phyloP scores from a whole-genome alignment of 202 grass and related monocot species.

The Musa balbisiana region DNA sequence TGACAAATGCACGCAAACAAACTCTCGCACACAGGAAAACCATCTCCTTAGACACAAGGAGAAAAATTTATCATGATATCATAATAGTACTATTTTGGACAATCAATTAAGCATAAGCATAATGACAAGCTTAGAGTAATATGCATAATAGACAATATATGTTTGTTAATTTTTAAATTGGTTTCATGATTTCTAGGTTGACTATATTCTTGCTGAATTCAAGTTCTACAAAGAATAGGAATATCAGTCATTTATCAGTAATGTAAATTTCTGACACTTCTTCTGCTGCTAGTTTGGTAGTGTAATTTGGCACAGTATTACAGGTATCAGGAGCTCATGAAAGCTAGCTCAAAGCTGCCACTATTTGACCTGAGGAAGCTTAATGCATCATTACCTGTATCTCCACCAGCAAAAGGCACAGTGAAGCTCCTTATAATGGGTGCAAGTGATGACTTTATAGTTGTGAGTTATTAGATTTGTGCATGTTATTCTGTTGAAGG shows the following conservation, averaged over 20 bases:
- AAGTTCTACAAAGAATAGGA: too few relatives aligned
- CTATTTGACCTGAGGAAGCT: constrained; percentile 74
- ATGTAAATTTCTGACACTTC: background rate
- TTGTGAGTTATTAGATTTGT: constrained; percentile 53
- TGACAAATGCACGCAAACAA: too few relatives aligned
- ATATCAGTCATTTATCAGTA: background rate
- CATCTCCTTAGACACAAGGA: too few relatives aligned
- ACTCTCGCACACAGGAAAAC: too few relatives aligned
- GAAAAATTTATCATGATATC: too few relatives aligned
- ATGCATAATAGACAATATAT: too few relatives aligned
- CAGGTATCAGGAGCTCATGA: constrained; percentile 88
- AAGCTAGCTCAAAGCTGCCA: constrained; percentile 62
- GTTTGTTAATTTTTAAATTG: too few relatives aligned
- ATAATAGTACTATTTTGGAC: too few relatives aligned
- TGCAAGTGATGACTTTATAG: constrained; percentile 77
- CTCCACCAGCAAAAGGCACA: constrained; percentile 37
- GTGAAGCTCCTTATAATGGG: constrained; percentile 61
- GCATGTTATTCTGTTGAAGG: background rate
- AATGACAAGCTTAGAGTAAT: too few relatives aligned
- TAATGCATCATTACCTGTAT: constrained; percentile 68
- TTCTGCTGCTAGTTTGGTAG: background rate
- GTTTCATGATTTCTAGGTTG: too few relatives aligned
- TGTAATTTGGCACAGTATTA: constrained; percentile 9
- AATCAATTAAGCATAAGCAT: too few relatives aligned
- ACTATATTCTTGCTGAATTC: too few relatives aligned